A percentile compares a stretch with the other conserved stretches of the same genome.
These are phyloP conservation scores for Pythium rishiriense DNA, from an alignment of 352 stramenopile genomes.

Conservation along the genomic window DNA sequence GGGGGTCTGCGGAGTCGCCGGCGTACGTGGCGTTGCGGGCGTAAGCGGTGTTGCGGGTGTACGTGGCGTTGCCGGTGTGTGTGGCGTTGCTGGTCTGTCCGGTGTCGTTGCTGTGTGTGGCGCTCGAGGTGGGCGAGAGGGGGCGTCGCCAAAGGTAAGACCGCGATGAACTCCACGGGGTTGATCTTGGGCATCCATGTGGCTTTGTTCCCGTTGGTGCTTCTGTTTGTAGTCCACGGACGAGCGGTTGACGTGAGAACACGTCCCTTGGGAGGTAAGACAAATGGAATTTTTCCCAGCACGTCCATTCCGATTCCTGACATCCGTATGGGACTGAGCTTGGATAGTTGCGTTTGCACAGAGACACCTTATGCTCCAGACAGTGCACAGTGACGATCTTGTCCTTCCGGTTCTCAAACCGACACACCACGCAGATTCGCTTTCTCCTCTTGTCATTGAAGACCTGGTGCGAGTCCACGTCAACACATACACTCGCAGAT, in stretches of 20 bases:
- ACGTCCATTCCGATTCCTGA: constrained; percentile 11
- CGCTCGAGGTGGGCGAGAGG: constrained; percentile 1
- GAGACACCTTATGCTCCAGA: constrained; percentile 7
- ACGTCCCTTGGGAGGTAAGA: constrained; percentile 2
- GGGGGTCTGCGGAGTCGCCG: not conserved
- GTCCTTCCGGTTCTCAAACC: constrained; percentile 7
- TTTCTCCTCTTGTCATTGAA: constrained; percentile 9
- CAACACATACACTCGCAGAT: too few species aligned
- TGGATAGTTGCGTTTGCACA: constrained; percentile 4
- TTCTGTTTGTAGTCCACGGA: constrained; percentile 8
- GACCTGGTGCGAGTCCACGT: not conserved
- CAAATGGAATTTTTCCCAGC: constrained; percentile 5
- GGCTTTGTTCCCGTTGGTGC: not conserved
- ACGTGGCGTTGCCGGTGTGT: constrained; percentile 4
- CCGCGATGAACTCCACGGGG: not conserved
- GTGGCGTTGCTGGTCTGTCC: constrained; percentile 1
- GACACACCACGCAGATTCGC: constrained; percentile 3
- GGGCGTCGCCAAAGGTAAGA: constrained; percentile 1
- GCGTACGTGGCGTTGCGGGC: too few species aligned
- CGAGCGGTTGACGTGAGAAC: not conserved
- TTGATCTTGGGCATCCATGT: not conserved
- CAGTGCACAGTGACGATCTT: not conserved
- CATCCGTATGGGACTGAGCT: constrained; percentile 8
- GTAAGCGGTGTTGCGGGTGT: too few species aligned
- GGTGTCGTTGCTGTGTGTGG: not conserved